Evolutionary conservation across 768 basidiomycete species (phyloP), one percentile per base, ranked within the genome.

Genomic region (Krasilnikovozyma curviuscula): DNA sequence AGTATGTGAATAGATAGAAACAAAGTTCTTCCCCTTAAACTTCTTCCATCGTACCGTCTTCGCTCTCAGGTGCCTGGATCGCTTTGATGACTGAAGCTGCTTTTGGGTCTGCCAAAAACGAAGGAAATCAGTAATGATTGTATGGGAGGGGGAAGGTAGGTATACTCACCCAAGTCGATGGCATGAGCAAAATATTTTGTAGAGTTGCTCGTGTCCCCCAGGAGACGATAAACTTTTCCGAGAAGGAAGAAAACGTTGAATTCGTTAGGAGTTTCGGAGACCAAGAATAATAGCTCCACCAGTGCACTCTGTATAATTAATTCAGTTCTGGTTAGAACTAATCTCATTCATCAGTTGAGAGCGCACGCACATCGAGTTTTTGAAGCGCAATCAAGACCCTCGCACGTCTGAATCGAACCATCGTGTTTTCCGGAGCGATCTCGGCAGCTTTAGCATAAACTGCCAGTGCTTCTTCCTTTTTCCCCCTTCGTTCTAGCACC

Each of bases 241-340:
- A 98, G 75, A 65, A 95, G 79, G 74, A 93, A 93, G 50, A 89
- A 76, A 48, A 97, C 83, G 67, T 95, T 95, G 46, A 88, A 81
- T 69, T 98, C 93, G 60, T 88, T 84, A 7, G 91, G 91, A 30
- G 88, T 83, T 54, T 76, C 69, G 62, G 76, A 77, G 56, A 78
- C 73, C 44, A 98, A 73, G 52, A 70, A 68, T 66, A 85, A 78
- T 61, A 97, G 72, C 63, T 88, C 83, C 52, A 72, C 63, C 37
- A 85, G 73, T 18, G 91, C 89, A 35, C 70, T 69, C 88, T 93
- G 68, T 54, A n/a, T n/a, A n/a, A n/a, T n/a, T n/a, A n/a, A n/a
- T n/a, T n/a, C n/a, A n/a, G n/a, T n/a, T n/a, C n/a, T n/a, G n/a
- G n/a, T n/a, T n/a, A n/a, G n/a, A n/a, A n/a, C n/a, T n/a, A n/a